A percentile compares a stretch with the other conserved stretches of the same genome.
These are phyloP conservation scores for Rhododendron kiyosumense DNA, from an alignment of 148 eudicot species.

Conservation along the genomic window DNA sequence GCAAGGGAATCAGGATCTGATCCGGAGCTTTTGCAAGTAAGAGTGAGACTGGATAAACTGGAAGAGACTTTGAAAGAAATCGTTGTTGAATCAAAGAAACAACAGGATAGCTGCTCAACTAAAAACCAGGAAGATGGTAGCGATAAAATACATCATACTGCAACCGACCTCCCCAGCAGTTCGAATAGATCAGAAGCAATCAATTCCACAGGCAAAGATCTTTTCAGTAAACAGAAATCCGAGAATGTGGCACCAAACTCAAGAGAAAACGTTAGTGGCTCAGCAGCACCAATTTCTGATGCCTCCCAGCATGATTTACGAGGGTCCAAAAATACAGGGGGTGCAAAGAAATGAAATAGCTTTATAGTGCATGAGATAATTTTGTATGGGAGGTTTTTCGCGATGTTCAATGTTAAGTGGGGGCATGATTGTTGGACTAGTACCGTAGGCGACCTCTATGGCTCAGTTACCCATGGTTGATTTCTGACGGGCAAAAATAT, in stretches of 20 bases:
- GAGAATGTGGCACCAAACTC: conserved; percentile 4
- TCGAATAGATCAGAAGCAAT: conserved; percentile 12
- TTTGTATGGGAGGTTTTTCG: background rate
- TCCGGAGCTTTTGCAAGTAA: conserved; percentile 56
- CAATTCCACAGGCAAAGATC: conserved; percentile 7
- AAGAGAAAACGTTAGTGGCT: conserved; percentile 8
- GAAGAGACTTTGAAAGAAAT: conserved; percentile 68
- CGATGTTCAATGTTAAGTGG: background rate
- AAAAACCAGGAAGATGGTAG: conserved; percentile 25
- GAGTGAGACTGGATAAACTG: conserved; percentile 59
- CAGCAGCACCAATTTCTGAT: conserved; percentile 10
- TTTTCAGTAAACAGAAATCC: conserved; percentile 4
- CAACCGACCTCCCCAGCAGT: background rate
- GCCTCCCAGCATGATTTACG: conserved; percentile 3
- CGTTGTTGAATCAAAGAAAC: conserved; percentile 51
- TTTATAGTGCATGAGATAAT: background rate
- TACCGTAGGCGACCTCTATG: background rate
- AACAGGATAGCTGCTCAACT: conserved; percentile 13
- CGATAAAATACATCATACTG: conserved; percentile 12
- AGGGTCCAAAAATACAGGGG: background rate
- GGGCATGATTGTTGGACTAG: background rate
- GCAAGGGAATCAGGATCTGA: conserved; percentile 32
- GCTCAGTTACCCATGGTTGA: background rate
- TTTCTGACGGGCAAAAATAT: background rate
- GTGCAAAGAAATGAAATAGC: conserved; percentile 11